Evolutionary conservation across 2,329 filamentous ascomycete genomes (phyloP).

Genomic region (Fusarium subglutinans): DNA sequence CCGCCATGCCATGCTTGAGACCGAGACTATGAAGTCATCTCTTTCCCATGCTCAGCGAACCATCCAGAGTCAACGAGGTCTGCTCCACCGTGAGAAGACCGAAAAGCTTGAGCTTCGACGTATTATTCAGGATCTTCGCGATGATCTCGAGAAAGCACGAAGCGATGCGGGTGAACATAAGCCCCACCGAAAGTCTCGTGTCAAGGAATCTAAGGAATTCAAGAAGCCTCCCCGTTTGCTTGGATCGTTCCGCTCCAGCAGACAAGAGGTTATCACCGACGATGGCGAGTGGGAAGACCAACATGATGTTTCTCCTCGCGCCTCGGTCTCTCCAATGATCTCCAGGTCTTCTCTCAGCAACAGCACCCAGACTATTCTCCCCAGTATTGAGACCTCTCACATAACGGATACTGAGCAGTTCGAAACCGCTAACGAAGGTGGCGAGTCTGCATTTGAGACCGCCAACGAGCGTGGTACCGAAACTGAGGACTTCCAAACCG

Average conservation of each 20-base stretch:
- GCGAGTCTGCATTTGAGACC: conserved; percentile 71
- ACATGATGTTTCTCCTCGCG: conserved; percentile 42
- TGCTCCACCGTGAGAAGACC: conserved; percentile 96
- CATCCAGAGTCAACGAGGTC: conserved; percentile 94
- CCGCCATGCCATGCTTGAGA: conserved; percentile 89
- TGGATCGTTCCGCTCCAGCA: conserved; percentile 76
- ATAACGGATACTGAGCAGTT: conserved; percentile 71
- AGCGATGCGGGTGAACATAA: conserved; percentile 57
- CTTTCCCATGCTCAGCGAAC: conserved; percentile 94
- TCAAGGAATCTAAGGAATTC: conserved; percentile 71
- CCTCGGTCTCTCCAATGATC: conserved; percentile 28
- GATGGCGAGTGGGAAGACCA: conserved; percentile 94
- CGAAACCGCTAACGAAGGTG: conserved; percentile 83
- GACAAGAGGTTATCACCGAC: conserved; percentile 81
- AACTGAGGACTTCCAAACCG: conserved; percentile 95
- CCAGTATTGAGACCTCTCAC: conserved; percentile 13
- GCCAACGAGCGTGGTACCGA: conserved; percentile 85
- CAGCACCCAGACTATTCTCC: conserved; percentile 30
- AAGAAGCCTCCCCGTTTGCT: conserved; percentile 84
- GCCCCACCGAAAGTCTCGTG: conserved; percentile 69
- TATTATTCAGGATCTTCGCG: conserved; percentile 92
- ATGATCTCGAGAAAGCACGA: conserved; percentile 82
- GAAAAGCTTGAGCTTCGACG: conserved; percentile 96
- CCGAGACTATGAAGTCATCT: conserved; percentile 94
- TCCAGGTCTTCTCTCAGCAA: conserved; percentile 35